phyloP scores from a whole-genome alignment of 208 protist genomes.

The Trichomonas gallinae region DNA sequence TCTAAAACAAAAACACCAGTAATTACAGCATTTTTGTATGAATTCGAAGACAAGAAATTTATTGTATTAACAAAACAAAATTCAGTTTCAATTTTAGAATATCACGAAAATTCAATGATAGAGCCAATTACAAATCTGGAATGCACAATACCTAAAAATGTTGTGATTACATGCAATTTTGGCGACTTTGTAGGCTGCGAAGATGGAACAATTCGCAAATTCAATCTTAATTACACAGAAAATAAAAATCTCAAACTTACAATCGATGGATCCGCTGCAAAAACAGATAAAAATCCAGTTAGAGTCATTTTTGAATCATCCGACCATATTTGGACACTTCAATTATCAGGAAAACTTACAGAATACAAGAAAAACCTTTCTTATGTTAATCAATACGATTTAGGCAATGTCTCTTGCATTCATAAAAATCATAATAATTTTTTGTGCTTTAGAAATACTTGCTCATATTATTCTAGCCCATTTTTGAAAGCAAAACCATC shows the following conservation, averaged over 20 bases:
- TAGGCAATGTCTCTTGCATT: not conserved
- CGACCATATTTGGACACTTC: not conserved
- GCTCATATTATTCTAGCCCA: too few relatives aligned
- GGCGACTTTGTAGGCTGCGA: not conserved
- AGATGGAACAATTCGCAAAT: not conserved
- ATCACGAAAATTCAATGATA: not conserved
- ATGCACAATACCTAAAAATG: not conserved
- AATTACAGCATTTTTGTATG: not conserved
- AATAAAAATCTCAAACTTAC: not conserved
- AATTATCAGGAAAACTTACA: not conserved
- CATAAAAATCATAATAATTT: not conserved
- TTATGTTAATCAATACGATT: too few relatives aligned
- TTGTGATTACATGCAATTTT: not conserved
- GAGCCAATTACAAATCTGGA: not conserved
- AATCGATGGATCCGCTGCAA: not conserved
- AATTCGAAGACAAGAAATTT: not conserved
- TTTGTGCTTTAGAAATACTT: not conserved
- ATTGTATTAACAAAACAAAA: not conserved
- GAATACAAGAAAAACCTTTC: too few relatives aligned
- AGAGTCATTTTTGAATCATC: not conserved
- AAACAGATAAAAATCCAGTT: not conserved
- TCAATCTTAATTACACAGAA: not conserved
- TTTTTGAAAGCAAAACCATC: too few relatives aligned
- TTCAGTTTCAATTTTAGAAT: not conserved
- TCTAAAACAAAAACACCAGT: not conserved